Evolutionary conservation across 768 basidiomycete genomes (phyloP), one percentile per base, ranked within the genome.

Genomic region (Hortiboletus campestris): DNA sequence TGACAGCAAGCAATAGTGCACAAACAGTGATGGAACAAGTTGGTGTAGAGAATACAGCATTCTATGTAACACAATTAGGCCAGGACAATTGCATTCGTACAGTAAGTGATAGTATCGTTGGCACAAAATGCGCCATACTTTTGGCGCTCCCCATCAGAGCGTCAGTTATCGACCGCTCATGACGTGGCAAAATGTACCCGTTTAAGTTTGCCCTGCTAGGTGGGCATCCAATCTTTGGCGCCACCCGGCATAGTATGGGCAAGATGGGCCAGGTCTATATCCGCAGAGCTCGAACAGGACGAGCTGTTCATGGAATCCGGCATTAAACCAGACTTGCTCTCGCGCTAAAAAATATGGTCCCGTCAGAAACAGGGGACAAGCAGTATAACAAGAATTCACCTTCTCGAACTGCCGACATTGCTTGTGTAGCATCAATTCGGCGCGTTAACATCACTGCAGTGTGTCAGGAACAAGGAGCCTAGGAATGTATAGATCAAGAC

Each of bases 301-400:
- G 28, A 91, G 79, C 62, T 91, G 88, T 72, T 89, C 86, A 54
- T 86, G 83, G 70, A 90, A 89, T 42, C 88, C 88, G n/a, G 85
- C 80, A 58, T 83, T 87, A 57, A 83, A 80, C 87, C 88, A 89
- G 49, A 89, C 86, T 64, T 89, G 86, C 69, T 88, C 84, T 46
- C 88, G 85, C 46, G 82, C 88, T 89, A 61, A 39, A 14, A 35
- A 48, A 22, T 16, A 29, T 36, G 16, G 13, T 58, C 32, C 8
- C 35, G 16, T 58, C 28, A 59, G 53, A 53, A 34, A 36, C 36
- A 19, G 20, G 40, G 16, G 19, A 59, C 46, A 19, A 55, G 13
- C 55, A 41, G 50, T 38, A 49, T 25, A 55, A 41, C 17, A 35
- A 36, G 25, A 38, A 60, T 55, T 72, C 57, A 85, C 88, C 83